Evolutionary conservation across 495 filamentous ascomycete genomes (phyloP).

Genomic region (Rusavskia elegans): DNA sequence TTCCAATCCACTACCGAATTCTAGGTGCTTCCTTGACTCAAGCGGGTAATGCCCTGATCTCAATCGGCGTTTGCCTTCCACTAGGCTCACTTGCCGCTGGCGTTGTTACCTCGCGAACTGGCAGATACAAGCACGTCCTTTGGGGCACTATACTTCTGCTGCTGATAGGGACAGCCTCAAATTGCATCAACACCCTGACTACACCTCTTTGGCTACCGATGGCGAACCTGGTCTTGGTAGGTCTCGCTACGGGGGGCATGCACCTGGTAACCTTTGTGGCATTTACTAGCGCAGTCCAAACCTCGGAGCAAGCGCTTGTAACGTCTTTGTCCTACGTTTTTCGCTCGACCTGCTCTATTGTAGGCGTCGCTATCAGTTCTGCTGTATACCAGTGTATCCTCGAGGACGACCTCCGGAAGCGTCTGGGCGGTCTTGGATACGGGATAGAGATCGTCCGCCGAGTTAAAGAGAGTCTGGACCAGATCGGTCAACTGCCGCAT

Average conservation of each 20-base stretch:
- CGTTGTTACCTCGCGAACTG: conserved; percentile 58
- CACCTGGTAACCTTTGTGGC: conserved; percentile 67
- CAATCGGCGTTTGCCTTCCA: conserved; percentile 47
- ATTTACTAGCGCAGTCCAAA: conserved; percentile 65
- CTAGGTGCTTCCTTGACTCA: conserved; percentile 51
- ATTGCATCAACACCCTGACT: no score
- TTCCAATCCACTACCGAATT: conserved; percentile 70
- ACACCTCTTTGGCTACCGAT: conserved; percentile 48
- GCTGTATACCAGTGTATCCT: no score
- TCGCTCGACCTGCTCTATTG: conserved; percentile 62
- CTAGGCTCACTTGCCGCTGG: conserved; percentile 55
- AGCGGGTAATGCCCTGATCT: conserved; percentile 56
- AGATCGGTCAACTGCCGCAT: conserved; percentile 38
- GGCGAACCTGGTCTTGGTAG: conserved; percentile 53
- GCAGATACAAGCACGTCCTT: conserved; percentile 44
- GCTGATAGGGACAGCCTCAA: no score
- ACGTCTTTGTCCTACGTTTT: conserved; percentile 74
- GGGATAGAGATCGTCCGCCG: conserved; percentile 42
- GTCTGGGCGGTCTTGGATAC: conserved; percentile 22
- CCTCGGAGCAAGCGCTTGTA: conserved; percentile 68
- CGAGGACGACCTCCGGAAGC: conserved; percentile 14
- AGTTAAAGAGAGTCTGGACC: conserved; percentile 44
- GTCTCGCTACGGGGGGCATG: conserved; percentile 58
- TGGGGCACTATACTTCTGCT: conserved; percentile 35
- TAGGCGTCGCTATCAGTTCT: conserved; percentile 64